Percentiles rank a stretch among this genome's conserved stretches.
phyloP scores from a whole-genome alignment of 768 basidiomycete genomes.

The Polyporus arcularius region DNA sequence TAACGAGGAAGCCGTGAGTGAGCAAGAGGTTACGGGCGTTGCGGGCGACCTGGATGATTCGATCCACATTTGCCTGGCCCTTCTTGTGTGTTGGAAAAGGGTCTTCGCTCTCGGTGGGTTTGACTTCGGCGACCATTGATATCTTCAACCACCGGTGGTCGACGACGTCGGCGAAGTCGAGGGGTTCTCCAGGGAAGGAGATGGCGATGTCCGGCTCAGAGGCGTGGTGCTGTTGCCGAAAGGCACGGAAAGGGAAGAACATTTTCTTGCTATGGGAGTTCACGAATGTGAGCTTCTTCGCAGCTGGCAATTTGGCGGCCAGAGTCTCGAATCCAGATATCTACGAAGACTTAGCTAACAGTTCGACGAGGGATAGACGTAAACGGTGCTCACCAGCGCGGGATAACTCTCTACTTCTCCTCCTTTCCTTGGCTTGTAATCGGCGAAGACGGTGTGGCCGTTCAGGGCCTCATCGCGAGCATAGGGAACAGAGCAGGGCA shows the following conservation, averaged over 20 bases:
- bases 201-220: not conserved
- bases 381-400: not conserved
- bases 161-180: not conserved
- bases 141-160: not conserved
- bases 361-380: not conserved
- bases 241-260: not conserved
- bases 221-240: not conserved
- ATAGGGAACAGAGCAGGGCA: not conserved
- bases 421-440: not conserved
- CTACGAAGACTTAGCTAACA: not conserved
- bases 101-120: not conserved
- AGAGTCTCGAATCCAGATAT: not conserved
- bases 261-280: not conserved
- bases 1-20: conserved; percentile 4
- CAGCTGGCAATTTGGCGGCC: not conserved
- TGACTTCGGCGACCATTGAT: not conserved
- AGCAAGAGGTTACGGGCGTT: conserved; percentile 3
- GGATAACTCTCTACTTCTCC: not conserved
- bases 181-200: not conserved
- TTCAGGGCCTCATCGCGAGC: not conserved
- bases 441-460: not conserved
- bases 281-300: not conserved
- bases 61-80: not conserved
- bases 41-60: not conserved
- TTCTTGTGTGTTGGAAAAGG: not conserved